Evolutionary conservation across 2,329 filamentous ascomycete species (phyloP), one percentile per base, ranked within the genome.

Genomic region (Trichoderma pleuroti): DNA sequence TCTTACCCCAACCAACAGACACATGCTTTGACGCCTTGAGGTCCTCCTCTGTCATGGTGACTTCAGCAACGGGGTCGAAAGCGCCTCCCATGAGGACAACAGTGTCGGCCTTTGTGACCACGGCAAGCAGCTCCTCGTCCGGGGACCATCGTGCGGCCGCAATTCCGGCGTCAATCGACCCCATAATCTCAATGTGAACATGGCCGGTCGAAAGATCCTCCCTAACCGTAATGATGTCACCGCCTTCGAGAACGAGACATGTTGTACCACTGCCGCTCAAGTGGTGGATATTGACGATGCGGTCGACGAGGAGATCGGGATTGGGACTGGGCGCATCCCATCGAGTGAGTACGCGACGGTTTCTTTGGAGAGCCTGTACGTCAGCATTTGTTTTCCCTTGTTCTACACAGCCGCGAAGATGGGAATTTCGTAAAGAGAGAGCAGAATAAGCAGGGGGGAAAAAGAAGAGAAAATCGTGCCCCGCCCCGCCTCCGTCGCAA

Each of bases 1-100:
- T 93, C 84, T 98, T 98, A 72, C 96, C 96, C 96, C 96, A 99
- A 63, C 96, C 96, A 26, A 99, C 95, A 24, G 94, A 97, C 70
- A 98, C 96, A 83, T 98, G 94, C 79, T 91, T 96, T 30, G 92
- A 98, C n/a, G 90, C 88, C 75, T 92, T 92, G 73, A 97, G 87
- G 80, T 97, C 95, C 57, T 94, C 93, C 0, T 84, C 79, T 0
- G 87, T 88, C 80, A 98, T 89, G 39, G 86, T 83, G 66, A 92
- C 86, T 80, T 94, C 92, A 39, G 92, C 88, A 54, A 97, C 89
- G 70, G 91, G 91, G 75, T 98, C 95, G 74, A 98, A 97, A 30
- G 91, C 90, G 73, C 94, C 88, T 70, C 94, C 97, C 95, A 99
- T 98, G 78, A 97, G 93, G 70, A 98, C 86, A 34, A 96, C 85